These are phyloP conservation scores for Diaporthe ilicicola DNA, from an alignment of 2,329 filamentous ascomycete species.

Conservation along the genomic window DNA sequence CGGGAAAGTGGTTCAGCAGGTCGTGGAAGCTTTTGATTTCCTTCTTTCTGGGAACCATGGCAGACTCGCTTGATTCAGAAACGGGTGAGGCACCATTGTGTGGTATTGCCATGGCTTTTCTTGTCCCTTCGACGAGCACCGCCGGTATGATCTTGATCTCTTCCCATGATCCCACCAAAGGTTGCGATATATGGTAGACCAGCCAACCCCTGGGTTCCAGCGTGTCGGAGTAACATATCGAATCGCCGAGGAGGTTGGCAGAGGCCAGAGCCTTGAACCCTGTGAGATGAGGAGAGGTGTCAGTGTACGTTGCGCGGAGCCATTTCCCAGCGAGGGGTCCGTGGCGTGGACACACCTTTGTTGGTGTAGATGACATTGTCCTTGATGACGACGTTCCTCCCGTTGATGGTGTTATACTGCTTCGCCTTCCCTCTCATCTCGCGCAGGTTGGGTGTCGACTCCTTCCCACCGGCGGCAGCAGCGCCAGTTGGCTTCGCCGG, in stretches of 20 bases:
- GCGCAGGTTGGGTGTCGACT: constrained; percentile 71
- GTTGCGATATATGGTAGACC: constrained; percentile 93
- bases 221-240: constrained; percentile 88
- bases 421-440: constrained; percentile 93
- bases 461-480: constrained; percentile 58
- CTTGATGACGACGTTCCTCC: constrained; percentile 92
- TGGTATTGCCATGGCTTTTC: constrained; percentile 37
- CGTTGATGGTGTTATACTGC: constrained; percentile 92
- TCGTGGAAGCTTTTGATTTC: constrained; percentile 92
- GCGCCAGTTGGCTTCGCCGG: constrained; percentile 54
- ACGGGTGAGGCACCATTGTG: constrained; percentile 38
- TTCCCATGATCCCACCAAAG: constrained; percentile 85
- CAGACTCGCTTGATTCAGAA: constrained; percentile 50
- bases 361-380: constrained; percentile 94
- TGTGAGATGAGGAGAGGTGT: constrained; percentile 46
- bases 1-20: constrained; percentile 87
- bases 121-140: constrained; percentile 56
- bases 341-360: constrained; percentile 72
- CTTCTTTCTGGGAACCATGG: constrained; percentile 75
- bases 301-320: not conserved
- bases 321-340: not conserved
- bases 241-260: constrained; percentile 84
- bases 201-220: constrained; percentile 93
- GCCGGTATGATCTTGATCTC: constrained; percentile 77
- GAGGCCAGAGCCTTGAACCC: constrained; percentile 93